These are phyloP conservation scores for Tolypocladium ophioglossoides DNA, from an alignment of 2,329 filamentous ascomycete species.

Conservation along the genomic window DNA sequence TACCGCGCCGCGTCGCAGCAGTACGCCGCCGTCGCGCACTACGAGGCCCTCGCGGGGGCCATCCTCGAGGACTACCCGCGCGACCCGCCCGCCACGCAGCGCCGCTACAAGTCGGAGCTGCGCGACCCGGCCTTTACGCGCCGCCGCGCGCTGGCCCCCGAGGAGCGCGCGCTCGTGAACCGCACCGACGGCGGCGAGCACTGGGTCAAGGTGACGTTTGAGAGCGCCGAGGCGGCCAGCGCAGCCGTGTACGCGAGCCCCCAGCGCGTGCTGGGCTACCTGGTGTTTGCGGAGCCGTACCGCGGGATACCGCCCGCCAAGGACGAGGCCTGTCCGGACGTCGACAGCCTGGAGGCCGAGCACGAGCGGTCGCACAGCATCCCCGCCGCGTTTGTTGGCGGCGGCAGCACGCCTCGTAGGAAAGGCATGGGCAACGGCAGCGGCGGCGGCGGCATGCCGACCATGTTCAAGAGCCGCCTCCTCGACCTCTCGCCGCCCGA, in stretches of 20 bases:
- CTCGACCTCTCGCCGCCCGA: slow-evolving; percentile 30
- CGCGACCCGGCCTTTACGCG: slow-evolving; percentile 62
- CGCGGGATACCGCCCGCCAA: slow-evolving; percentile 51
- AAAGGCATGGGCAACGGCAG: slow-evolving; percentile 12
- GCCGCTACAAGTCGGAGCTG: slow-evolving; percentile 63
- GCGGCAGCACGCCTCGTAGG: slow-evolving; percentile 12
- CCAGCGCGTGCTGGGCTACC: slow-evolving; percentile 58
- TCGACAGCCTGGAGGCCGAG: slow-evolving; percentile 25
- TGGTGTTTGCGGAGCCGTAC: slow-evolving; percentile 63
- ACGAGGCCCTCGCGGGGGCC: slow-evolving; percentile 72
- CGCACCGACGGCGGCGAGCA: slow-evolving; percentile 73
- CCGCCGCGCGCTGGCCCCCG: slow-evolving; percentile 52
- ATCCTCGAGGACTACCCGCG: slow-evolving; percentile 93
- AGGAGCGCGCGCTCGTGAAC: slow-evolving; percentile 71
- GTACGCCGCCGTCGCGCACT: slow-evolving; percentile 84
- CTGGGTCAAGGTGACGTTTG: slow-evolving; percentile 85
- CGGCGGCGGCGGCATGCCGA: slow-evolving; percentile 20
- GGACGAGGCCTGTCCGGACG: slow-evolving; percentile 52
- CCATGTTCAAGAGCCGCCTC: slow-evolving; percentile 25
- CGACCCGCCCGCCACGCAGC: slow-evolving; percentile 61
- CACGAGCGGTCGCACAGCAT: slow-evolving; percentile 24
- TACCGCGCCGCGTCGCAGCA: slow-evolving; percentile 55
- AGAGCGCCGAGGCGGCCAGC: slow-evolving; percentile 61
- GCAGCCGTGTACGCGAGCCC: slow-evolving; percentile 60
- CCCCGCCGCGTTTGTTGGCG: slow-evolving; percentile 13